Base-by-base conservation (phyloP, 441 rosid species). In the Adansonia madagascariensis region DNA sequence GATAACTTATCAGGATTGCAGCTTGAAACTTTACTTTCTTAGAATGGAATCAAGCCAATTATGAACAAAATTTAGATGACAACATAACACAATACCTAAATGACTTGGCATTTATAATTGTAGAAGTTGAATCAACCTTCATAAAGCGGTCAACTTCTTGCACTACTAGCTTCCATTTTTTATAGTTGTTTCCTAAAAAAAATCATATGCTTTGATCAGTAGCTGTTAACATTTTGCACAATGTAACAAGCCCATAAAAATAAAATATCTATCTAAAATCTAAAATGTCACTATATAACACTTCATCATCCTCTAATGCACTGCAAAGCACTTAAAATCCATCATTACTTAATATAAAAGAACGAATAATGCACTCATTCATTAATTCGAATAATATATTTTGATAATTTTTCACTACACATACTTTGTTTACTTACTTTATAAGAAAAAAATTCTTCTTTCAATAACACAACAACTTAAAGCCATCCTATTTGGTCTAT, bases 101-200 rank as follows among this genome's bases (percentile, higher is more conserved):
- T 70, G 97, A 95, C 86, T 92, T 88, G n/a, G 76, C 84, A 84
- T 80, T 85, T 71, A 80, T 78, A 41, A 86, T 85, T 66, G 83
- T 79, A 43, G 86, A 87, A 55, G 77, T 74, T 18, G 86, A 71
- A 75, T 85, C 90, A 53, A 84, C 89, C 59, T 88, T 83, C 61
- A 82, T 87, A 84, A 95, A 95, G 69, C 86, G 90, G 24, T 79
- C 81, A 82, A 95, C 92, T 84, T 94, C 99, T 86, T 92, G 92
- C 73, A 91, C 91, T 82, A 94, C 97, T 62, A 89, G 78, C 80
- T 87, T 94, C 97, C 99, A 95, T 77, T 95, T 97, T 86, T 87
- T 92, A 78, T 94, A 95, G 80, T 88, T 14, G 95, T 91, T 81
- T 91, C 97, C 97, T 94, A 6, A 85, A 5, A 18, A 20, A 59